Evolutionary conservation across 768 basidiomycete genomes (phyloP), one percentile per base, ranked within the genome.

Genomic region (Chalciporus piperatus): DNA sequence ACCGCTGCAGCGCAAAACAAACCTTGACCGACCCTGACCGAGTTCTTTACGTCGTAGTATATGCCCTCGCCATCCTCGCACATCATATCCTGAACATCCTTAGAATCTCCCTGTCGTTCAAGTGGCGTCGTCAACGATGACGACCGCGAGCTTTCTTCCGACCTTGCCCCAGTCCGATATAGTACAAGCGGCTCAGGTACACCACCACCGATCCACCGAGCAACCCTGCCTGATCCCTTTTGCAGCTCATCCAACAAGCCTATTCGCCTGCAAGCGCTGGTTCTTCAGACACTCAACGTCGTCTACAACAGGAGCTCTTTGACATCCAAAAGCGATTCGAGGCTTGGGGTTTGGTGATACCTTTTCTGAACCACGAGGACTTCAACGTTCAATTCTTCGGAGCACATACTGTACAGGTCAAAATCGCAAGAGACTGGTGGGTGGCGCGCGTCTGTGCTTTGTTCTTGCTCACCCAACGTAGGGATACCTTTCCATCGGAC

Each of bases 331-430:
- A 85, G 59, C 72, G 76, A 46, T 83, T 79, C 48, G 88, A 89
- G 59, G 89, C 89, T 3, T 94, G 90, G 92, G 90, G 89, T 9
- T 72, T 94, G 42, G 82, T 92, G 17, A 76, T 89, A 32, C 90
- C 91, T 0, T 78, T 94, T 56, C 70, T 93, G 22, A 76, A 83
- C 13, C 76, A 87, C 61, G 70, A 75, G 25, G 87, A 95, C 67
- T 77, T 78, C 47, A 92, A 92, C 61, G 90, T 96, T 10, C 89
- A 94, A 66, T 98, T 96, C 77, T 96, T 92, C 62, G 92, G 93
- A 3, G 93, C 94, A 5, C 94, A 97, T 60, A 97, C 92, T 0
- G 82, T 87, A 3, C 92, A 95, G 64, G 89, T 95, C 55, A 98
- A 98, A 79, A 92, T 96, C 56, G 84, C 88, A 13, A 75, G 94